Conservation (phyloP, 345 rosid species). For the Salix udensis region DNA sequence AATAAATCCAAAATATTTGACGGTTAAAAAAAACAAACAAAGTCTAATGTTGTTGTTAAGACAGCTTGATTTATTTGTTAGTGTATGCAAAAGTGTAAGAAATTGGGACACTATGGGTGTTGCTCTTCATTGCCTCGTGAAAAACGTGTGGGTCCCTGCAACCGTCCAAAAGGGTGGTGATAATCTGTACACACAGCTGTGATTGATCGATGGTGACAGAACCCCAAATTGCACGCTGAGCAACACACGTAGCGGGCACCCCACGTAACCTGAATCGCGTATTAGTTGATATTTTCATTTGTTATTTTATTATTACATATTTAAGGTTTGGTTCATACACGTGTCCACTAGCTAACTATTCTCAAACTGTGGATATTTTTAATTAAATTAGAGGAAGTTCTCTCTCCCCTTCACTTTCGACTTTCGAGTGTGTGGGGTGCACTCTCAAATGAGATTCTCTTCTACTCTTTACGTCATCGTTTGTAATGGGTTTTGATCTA, state of each 20-base stretch:
- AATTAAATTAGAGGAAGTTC: background rate
- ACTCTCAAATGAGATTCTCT: too few species aligned
- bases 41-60: background rate
- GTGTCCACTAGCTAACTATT: constrained; percentile 20
- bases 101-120: constrained; percentile 2
- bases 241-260: constrained; percentile 22
- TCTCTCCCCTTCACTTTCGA: background rate
- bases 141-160: constrained; percentile 25
- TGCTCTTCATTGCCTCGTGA: constrained; percentile 14
- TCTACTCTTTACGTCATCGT: too few species aligned
- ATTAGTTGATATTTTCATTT: constrained; percentile 10
- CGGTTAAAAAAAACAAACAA: too few species aligned
- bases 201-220: constrained; percentile 28
- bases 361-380: constrained; percentile 29
- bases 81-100: background rate
- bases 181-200: constrained; percentile 1
- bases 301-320: background rate
- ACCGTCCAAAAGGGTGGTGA: background rate
- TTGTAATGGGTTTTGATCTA: too few species aligned
- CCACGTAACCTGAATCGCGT: constrained; percentile 32
- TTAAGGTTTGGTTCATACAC: constrained; percentile 7
- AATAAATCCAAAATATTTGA: too few species aligned
- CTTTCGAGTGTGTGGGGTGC: background rate
- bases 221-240: constrained; percentile 10
- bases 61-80: background rate